Base-by-base conservation (phyloP, 2,329 filamentous ascomycete genomes). In the Ophiocordyceps camponoti-saundersi region DNA sequence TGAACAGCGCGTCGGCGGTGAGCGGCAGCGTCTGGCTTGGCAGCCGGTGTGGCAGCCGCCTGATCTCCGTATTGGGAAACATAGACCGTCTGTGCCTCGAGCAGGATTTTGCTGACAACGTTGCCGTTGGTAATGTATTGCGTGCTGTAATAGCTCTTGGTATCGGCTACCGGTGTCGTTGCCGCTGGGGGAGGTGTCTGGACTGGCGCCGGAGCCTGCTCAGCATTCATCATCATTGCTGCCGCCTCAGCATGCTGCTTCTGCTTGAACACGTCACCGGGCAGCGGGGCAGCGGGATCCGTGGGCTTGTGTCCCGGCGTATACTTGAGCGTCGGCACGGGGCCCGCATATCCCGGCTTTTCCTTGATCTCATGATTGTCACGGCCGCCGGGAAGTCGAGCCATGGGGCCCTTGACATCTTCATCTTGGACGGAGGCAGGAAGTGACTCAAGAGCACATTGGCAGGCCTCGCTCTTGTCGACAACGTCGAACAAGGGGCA, bases 401-500 rank as follows among this genome's bases (percentile, higher is more conserved):
- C 59, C 47, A 77, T 62, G 7, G 74, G 67, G 11, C 77, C 73
- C 2, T 61, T 54, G 45, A 77, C 72, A 55, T 87, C 65, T 50
- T 93, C 86, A 10, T 67, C 51, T 1, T 61, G 57, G 20, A 92
- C 60, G 0, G 57, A 53, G 0, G 62, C 50, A 3, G 84, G 82
- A 1, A 80, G 50, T 1, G 74, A 58, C 43, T 52, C 45, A 57
- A 90, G 73, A 45, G 70, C 67, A 68, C 88, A 94, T 48, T 74
- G 55, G 2, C 71, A 67, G 0, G 63, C 61, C 23, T 78, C 70
- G 42, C 57, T 60, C 62, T 90, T 70, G 46, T 63, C 63, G 59
- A 89, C 79, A 47, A 93, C 68, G 46, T 71, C 67, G 65, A 95
- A 95, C 29, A 92, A 54, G 1, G 75, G 65, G 65, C 89, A 95